These are phyloP conservation scores for Aspergillus funiculosus DNA, from an alignment of 495 filamentous ascomycete species.

Conservation along the genomic window DNA sequence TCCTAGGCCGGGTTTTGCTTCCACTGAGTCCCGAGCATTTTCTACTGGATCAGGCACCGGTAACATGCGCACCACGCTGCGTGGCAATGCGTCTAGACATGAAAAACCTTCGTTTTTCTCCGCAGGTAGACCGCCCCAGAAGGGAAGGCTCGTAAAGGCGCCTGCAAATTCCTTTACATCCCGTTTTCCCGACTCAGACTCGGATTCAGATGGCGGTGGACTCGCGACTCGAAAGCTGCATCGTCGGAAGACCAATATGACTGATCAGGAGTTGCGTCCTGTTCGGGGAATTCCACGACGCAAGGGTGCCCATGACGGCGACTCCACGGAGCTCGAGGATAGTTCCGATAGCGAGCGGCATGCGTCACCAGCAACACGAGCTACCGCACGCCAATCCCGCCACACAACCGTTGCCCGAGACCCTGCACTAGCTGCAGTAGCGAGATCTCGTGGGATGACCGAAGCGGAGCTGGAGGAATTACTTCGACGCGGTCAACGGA, in stretches of 20 bases:
- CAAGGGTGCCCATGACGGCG: conserved; percentile 46
- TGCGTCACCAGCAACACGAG: conserved; percentile 6
- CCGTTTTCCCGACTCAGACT: conserved; percentile 65
- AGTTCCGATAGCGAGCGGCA: conserved; percentile 45
- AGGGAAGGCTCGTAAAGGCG: conserved; percentile 26
- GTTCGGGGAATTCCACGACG: conserved; percentile 61
- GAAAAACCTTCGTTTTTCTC: conserved; percentile 43
- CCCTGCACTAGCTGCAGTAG: conserved; percentile 38
- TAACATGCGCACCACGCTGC: conserved; percentile 48
- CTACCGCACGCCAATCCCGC: conserved; percentile 6
- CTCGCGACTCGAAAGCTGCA: conserved; percentile 40
- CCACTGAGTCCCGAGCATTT: conserved; percentile 27
- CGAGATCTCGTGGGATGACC: conserved; percentile 39
- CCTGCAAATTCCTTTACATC: conserved; percentile 23
- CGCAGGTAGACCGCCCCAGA: conserved; percentile 44
- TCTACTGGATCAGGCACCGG: conserved; percentile 30
- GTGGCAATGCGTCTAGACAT: conserved; percentile 27
- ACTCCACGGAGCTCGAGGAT: conserved; percentile 66
- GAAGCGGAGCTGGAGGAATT: conserved; percentile 37
- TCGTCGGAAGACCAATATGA: conserved; percentile 78
- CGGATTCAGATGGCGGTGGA: conserved; percentile 53
- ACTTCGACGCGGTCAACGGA: conserved; percentile 32
- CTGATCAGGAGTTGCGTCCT: conserved; percentile 64
- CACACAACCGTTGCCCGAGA: conserved; percentile 15
- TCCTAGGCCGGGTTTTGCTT: conserved; percentile 24